These are phyloP conservation scores for Gremmenia infestans DNA, from an alignment of 2,329 filamentous ascomycete species.

Conservation along the genomic window DNA sequence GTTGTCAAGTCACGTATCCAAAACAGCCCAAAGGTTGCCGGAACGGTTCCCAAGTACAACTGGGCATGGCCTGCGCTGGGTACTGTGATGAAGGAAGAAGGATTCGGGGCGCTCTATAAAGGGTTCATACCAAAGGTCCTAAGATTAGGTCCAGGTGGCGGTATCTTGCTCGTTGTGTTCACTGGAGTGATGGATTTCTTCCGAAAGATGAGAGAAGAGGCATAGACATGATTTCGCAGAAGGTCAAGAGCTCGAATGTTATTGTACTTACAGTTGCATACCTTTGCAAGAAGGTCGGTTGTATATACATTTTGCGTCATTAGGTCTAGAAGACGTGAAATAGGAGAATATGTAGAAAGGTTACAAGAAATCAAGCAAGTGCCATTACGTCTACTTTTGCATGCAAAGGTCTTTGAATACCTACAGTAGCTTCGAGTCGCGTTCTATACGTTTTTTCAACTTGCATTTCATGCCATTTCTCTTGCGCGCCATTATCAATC, in stretches of 20 bases:
- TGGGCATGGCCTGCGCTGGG: slow-evolving; percentile 89
- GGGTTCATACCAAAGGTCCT: slow-evolving; percentile 95
- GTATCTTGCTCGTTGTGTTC: slow-evolving; percentile 76
- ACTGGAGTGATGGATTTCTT: slow-evolving; percentile 93
- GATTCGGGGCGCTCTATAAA: slow-evolving; percentile 90
- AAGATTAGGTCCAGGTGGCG: slow-evolving; percentile 59
- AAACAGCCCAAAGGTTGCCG: slow-evolving; percentile 81
- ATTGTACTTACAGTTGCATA: too few relatives aligned
- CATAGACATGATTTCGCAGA: slow-evolving; percentile 3
- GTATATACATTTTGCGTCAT: neutral
- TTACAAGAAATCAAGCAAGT: too few relatives aligned
- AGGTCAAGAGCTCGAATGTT: neutral
- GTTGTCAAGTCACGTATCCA: slow-evolving; percentile 98
- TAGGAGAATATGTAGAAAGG: too few relatives aligned
- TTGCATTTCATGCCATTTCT: too few relatives aligned
- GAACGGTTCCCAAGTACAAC: slow-evolving; percentile 88
- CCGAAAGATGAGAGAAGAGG: slow-evolving; percentile 50
- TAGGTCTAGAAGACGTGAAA: too few relatives aligned
- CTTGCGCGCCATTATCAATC: too few relatives aligned
- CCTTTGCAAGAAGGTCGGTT: neutral
- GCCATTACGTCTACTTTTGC: too few relatives aligned
- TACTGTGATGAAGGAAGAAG: slow-evolving; percentile 89
- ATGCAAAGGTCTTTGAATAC: too few relatives aligned
- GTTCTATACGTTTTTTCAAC: too few relatives aligned
- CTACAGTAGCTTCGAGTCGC: too few relatives aligned